A percentile compares a stretch with the other conserved stretches of the same genome.
Evolutionary conservation across 768 basidiomycete species (phyloP).

Genomic region (Suillus subalutaceus): DNA sequence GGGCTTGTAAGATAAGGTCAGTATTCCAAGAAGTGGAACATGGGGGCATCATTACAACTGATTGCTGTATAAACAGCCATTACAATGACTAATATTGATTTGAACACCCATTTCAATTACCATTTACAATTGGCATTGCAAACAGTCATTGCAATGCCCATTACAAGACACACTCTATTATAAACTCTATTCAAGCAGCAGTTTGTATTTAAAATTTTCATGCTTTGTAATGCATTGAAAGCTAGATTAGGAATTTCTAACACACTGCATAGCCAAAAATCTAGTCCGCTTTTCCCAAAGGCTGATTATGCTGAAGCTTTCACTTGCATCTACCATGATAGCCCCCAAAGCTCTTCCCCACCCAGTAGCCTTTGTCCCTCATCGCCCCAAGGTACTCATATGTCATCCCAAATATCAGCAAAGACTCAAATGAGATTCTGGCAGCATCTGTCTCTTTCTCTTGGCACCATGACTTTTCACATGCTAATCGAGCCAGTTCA

Average conservation of each 20-base stretch:
- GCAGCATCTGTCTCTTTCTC: too few species aligned
- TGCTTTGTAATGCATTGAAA: slow-evolving; percentile 3
- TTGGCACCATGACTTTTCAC: too few species aligned
- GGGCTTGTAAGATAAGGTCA: too few species aligned
- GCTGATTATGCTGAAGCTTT: too few species aligned
- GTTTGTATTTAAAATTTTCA: neutral
- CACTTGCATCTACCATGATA: too few species aligned
- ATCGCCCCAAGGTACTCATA: too few species aligned
- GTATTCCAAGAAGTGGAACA: neutral
- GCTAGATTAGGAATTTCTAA: slow-evolving; percentile 1
- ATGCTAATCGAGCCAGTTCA: too few species aligned
- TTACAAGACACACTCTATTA: neutral
- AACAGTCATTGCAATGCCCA: neutral
- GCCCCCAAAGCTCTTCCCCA: too few species aligned
- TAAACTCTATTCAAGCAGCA: neutral
- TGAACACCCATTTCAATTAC: neutral
- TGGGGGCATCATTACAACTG: neutral
- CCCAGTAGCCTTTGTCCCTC: too few species aligned
- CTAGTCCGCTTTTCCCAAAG: too few species aligned
- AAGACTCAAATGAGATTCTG: too few species aligned
- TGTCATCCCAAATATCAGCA: too few species aligned
- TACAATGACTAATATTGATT: neutral
- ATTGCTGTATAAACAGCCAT: neutral
- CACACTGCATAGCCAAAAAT: neutral
- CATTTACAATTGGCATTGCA: neutral